A percentile compares a stretch with the other conserved stretches of the same genome.
phyloP scores from a whole-genome alignment of 495 filamentous ascomycete genomes.

The Cercophora samala region DNA sequence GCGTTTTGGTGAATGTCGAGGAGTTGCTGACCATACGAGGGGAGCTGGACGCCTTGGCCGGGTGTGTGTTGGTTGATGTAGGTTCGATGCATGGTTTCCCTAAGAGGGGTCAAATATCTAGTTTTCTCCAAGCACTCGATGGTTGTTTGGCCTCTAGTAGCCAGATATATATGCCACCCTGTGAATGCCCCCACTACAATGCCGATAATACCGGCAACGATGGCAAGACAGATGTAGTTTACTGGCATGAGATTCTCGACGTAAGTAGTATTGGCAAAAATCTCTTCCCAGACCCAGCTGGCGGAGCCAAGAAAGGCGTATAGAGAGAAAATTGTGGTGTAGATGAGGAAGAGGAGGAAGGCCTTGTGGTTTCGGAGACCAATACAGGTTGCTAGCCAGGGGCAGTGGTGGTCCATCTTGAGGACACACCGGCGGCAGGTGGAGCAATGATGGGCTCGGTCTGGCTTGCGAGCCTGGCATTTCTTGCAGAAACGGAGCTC shows the following conservation, averaged over 20 bases:
- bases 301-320: slow-evolving; percentile 69
- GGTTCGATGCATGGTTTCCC: slow-evolving; percentile 62
- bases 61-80: slow-evolving; percentile 50
- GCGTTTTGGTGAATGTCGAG: slow-evolving; percentile 79
- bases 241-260: slow-evolving; percentile 74
- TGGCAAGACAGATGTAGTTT: slow-evolving; percentile 82
- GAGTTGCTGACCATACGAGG: slow-evolving; percentile 70
- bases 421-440: slow-evolving; percentile 88
- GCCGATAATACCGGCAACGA: slow-evolving; percentile 86
- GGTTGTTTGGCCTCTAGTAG: slow-evolving; percentile 75
- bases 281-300: slow-evolving; percentile 76
- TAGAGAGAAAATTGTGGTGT: slow-evolving; percentile 83
- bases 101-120: slow-evolving; percentile 77
- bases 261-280: slow-evolving; percentile 60
- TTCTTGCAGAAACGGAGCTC: slow-evolving; percentile 92
- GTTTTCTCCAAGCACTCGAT: slow-evolving; percentile 96
- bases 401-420: slow-evolving; percentile 99
- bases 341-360: slow-evolving; percentile 90
- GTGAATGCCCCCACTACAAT: slow-evolving; percentile 88
- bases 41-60: slow-evolving; percentile 48
- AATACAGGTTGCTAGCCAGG: slow-evolving; percentile 95
- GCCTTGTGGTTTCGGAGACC: slow-evolving; percentile 93
- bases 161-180: slow-evolving; percentile 85
- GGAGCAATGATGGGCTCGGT: slow-evolving; percentile 94
- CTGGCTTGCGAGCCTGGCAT: slow-evolving; percentile 87